These are phyloP conservation scores for Termitomyces sp. DNA, from an alignment of 768 basidiomycete species.

Conservation along the genomic window DNA sequence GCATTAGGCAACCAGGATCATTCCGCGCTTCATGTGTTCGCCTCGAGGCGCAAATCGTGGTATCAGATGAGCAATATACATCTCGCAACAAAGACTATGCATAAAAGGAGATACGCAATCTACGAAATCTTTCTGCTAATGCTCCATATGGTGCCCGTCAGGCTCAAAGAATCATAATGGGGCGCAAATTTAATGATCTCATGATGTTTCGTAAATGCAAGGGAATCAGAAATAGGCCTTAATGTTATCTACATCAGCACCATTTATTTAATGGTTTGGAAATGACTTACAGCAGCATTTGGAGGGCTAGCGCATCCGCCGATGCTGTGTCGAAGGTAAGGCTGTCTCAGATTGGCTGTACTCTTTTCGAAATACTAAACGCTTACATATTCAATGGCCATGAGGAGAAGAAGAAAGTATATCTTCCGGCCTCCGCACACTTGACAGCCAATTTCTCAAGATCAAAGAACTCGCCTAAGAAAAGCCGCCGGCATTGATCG, in stretches of 20 bases:
- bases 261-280: background rate
- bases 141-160: background rate
- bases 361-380: background rate
- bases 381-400: slow-evolving; percentile 71
- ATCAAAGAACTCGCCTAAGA: slow-evolving; percentile 65
- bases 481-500: background rate
- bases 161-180: background rate
- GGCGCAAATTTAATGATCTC: background rate
- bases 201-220: background rate
- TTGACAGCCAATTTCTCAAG: slow-evolving; percentile 54
- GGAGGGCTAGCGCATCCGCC: slow-evolving; percentile 69
- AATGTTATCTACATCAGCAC: background rate
- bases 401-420: slow-evolving; percentile 73
- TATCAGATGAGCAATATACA: slow-evolving; percentile 6
- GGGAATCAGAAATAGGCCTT: slow-evolving; percentile 25
- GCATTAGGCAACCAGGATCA: slow-evolving; percentile 6
- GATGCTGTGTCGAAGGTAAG: slow-evolving; percentile 31
- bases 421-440: slow-evolving; percentile 54
- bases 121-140: background rate
- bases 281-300: slow-evolving; percentile 56
- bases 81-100: background rate
- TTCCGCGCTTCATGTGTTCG: background rate
- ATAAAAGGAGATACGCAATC: background rate
- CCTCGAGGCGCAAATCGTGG: slow-evolving; percentile 10
- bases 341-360: background rate